Percentiles rank a stretch among this genome's conserved stretches.
phyloP scores from a whole-genome alignment of 148 eudicot species.

The Nyssa sinensis region DNA sequence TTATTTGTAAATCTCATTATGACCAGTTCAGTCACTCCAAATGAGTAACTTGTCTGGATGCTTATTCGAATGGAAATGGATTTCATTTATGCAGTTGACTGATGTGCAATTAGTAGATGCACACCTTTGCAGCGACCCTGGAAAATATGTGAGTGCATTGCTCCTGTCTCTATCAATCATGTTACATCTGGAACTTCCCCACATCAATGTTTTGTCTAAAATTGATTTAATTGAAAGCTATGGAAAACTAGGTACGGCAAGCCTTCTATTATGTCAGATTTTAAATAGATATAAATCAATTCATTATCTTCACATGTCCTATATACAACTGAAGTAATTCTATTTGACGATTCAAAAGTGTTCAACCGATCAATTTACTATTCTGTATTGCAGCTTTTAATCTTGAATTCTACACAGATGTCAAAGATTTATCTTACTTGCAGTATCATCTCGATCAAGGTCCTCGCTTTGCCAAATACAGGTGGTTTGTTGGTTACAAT shows the following conservation, averaged over 20 bases:
- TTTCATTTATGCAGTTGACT: conserved; percentile 63
- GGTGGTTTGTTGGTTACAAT: conserved; percentile 34
- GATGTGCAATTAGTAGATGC: conserved; percentile 91
- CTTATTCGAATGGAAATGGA: conserved; percentile 4
- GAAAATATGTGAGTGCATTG: conserved; percentile 90
- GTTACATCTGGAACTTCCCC: conserved; percentile 97
- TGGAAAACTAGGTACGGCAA: conserved; percentile 73
- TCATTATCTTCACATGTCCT: not conserved
- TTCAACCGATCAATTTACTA: conserved; percentile 5
- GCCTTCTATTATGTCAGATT: not conserved
- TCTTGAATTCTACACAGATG: conserved; percentile 96
- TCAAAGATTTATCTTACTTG: conserved; percentile 73
- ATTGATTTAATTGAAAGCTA: conserved; percentile 92
- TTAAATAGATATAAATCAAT: not conserved
- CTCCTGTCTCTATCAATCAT: conserved; percentile 88
- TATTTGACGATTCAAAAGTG: not conserved
- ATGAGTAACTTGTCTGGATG: not conserved
- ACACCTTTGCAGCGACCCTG: conserved; percentile 94
- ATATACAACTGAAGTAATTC: not conserved
- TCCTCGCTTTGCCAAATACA: conserved; percentile 78
- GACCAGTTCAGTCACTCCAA: not conserved
- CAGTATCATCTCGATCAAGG: conserved; percentile 77
- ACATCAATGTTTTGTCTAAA: conserved; percentile 89
- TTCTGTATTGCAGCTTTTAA: conserved; percentile 68
- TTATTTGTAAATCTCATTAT: not conserved